These are phyloP conservation scores for Rutstroemia sp. DNA, from an alignment of 2,329 filamentous ascomycete species.

Conservation along the genomic window DNA sequence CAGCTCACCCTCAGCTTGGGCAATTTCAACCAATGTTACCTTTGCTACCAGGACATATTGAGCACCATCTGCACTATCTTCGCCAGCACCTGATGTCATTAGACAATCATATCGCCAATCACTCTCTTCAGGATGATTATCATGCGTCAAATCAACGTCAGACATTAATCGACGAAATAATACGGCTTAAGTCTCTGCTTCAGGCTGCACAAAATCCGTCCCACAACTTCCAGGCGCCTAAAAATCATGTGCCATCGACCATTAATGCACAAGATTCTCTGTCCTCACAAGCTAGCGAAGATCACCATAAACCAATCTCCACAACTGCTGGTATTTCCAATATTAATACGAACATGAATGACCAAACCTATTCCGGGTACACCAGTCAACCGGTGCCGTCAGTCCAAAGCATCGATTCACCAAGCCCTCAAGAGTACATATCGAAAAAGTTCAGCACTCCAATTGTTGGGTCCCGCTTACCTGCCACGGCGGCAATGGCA, in stretches of 20 bases:
- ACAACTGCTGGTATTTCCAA: not conserved
- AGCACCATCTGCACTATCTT: constrained; percentile 31
- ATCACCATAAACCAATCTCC: not conserved
- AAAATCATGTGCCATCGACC: not conserved
- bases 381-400: not conserved
- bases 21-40: not conserved
- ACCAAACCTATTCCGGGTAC: not conserved
- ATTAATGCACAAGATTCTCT: not conserved
- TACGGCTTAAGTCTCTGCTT: not conserved
- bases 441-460: not conserved
- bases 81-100: constrained; percentile 46
- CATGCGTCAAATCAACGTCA: constrained; percentile 39
- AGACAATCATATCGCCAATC: constrained; percentile 49
- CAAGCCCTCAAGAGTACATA: not conserved
- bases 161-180: constrained; percentile 31
- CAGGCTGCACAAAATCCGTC: not conserved
- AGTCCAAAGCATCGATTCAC: not conserved
- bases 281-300: not conserved
- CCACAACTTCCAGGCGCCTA: not conserved
- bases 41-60: constrained; percentile 15
- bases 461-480: constrained; percentile 15
- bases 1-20: not conserved
- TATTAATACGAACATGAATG: not conserved
- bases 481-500: constrained; percentile 28
- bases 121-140: constrained; percentile 38